Percentiles rank a stretch among this genome's conserved stretches.
phyloP scores from a whole-genome alignment of 176 grass and related monocot species.

The Eleusine indica region DNA sequence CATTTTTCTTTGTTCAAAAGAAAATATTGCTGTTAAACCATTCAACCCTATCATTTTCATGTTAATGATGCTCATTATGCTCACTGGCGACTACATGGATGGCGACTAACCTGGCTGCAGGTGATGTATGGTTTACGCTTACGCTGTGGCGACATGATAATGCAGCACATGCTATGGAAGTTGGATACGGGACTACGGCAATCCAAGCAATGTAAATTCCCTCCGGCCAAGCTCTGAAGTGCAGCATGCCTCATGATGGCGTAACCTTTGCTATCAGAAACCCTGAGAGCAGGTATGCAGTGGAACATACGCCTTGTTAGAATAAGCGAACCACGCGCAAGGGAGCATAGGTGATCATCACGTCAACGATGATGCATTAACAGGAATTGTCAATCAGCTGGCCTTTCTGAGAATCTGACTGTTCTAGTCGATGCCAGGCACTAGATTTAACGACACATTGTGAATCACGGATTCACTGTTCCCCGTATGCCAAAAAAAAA shows the following conservation, averaged over 20 bases:
- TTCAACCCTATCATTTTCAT: too few species aligned
- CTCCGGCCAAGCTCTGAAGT: conserved; percentile 60
- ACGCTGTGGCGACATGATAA: conserved; percentile 42
- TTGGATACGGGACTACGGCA: conserved; percentile 55
- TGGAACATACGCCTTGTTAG: neutral
- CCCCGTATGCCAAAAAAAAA: conserved; percentile 22
- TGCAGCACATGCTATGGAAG: conserved; percentile 63
- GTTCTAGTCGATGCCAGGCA: conserved; percentile 21
- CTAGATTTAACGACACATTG: conserved; percentile 10
- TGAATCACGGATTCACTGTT: conserved; percentile 18
- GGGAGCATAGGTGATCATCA: neutral
- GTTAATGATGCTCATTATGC: too few species aligned
- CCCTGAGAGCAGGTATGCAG: conserved; percentile 69
- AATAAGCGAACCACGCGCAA: neutral
- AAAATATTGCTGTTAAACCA: too few species aligned
- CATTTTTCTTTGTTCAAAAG: too few species aligned
- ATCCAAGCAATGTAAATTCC: conserved; percentile 73
- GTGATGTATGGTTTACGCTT: conserved; percentile 46
- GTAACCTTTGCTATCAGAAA: conserved; percentile 85
- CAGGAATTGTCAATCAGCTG: neutral
- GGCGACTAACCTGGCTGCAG: conserved; percentile 15
- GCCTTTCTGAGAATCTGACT: neutral
- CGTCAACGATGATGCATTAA: neutral
- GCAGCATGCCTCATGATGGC: conserved; percentile 86
- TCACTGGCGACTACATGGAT: neutral